Percentiles rank a stretch among this genome's conserved stretches.
These are phyloP conservation scores for Acanthamoeba castellanii DNA, from an alignment of 208 protist genomes.

Conservation along the genomic window DNA sequence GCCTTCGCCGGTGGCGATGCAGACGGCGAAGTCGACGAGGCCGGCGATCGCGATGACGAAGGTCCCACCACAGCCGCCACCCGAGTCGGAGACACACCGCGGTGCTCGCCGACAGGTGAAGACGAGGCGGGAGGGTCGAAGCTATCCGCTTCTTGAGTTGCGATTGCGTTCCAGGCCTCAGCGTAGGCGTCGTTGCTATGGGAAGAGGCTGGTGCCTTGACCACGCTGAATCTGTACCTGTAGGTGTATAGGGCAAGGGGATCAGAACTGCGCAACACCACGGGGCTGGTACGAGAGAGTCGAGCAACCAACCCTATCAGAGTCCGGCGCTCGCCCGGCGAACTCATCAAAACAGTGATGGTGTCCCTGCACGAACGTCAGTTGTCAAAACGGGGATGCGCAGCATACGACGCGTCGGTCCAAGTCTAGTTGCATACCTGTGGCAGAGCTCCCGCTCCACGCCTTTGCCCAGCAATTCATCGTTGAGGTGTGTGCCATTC, in stretches of 20 bases:
- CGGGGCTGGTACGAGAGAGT: neutral
- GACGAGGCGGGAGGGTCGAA: neutral
- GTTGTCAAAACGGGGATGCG: neutral
- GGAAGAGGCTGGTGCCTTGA: neutral
- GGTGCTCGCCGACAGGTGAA: neutral
- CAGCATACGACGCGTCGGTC: no score
- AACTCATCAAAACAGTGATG: slow-evolving; percentile 16
- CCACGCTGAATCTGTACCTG: slow-evolving; percentile 10
- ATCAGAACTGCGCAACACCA: neutral
- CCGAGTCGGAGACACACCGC: neutral
- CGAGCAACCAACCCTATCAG: neutral
- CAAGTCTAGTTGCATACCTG: neutral
- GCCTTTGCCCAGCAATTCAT: neutral
- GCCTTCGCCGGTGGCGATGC: neutral
- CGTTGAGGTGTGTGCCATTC: slow-evolving; percentile 19
- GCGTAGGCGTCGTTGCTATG: neutral
- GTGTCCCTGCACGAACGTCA: neutral
- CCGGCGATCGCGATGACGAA: neutral
- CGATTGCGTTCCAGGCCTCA: no score
- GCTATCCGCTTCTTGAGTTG: neutral
- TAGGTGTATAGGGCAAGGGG: neutral
- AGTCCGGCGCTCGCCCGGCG: neutral
- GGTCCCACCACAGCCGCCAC: neutral
- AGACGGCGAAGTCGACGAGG: neutral
- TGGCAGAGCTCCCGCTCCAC: neutral